Conservation (phyloP, 2,329 filamentous ascomycete species). For the Apiospora aurea region DNA sequence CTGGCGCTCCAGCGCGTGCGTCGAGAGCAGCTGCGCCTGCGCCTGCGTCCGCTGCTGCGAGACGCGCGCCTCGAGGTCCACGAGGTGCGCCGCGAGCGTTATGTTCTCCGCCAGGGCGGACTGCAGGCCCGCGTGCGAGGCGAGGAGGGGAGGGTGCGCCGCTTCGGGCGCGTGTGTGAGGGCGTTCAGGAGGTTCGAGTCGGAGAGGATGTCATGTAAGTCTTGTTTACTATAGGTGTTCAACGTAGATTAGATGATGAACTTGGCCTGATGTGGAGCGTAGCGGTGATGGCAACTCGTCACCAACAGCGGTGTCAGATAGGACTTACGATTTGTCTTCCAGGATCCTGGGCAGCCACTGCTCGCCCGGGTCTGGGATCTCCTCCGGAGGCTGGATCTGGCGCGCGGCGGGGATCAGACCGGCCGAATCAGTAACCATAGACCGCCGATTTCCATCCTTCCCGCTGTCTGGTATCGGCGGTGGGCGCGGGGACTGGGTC, state of each 20-base stretch:
- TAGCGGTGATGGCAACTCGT: background rate
- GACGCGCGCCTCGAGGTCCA: conserved; percentile 64
- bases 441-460: conserved; percentile 36
- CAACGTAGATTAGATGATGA: background rate
- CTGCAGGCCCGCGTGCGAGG: conserved; percentile 70
- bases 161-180: conserved; percentile 72
- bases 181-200: conserved; percentile 73
- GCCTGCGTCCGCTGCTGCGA: conserved; percentile 70
- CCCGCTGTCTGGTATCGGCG: conserved; percentile 43
- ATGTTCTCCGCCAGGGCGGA: conserved; percentile 75
- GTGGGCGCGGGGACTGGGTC: conserved; percentile 52
- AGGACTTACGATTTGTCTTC: conserved; percentile 79
- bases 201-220: conserved; percentile 72
- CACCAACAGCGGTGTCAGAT: background rate
- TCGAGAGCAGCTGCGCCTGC: conserved; percentile 81
- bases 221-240: conserved; percentile 71
- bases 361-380: conserved; percentile 67
- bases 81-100: conserved; percentile 69
- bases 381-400: conserved; percentile 42
- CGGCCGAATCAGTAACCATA: conserved; percentile 37
- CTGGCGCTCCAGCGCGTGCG: conserved; percentile 88
- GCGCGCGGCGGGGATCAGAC: conserved; percentile 40
- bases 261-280: background rate
- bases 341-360: conserved; percentile 80
- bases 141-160: conserved; percentile 73